A percentile compares a stretch with the other conserved stretches of the same genome.
These are phyloP conservation scores for Sphagnurus paluster DNA, from an alignment of 1,284 basidiomycete genomes.

Conservation along the genomic window DNA sequence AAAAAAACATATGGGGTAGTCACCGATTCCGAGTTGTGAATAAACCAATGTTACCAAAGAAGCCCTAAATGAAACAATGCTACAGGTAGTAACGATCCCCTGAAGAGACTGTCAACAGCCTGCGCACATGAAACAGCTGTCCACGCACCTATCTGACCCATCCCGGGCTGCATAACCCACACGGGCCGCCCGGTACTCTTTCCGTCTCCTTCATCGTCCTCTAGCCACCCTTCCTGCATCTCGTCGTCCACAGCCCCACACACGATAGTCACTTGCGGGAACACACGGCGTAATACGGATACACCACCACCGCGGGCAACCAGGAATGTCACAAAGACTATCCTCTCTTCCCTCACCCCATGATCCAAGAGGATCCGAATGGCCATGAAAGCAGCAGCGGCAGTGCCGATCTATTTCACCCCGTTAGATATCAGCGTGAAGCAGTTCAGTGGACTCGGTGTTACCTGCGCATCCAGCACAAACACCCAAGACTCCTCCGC, in stretches of 20 bases:
- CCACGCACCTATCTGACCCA: slow-evolving; percentile 73
- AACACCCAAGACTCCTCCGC: slow-evolving; percentile 82
- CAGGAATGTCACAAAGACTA: slow-evolving; percentile 89
- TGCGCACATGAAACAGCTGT: slow-evolving; percentile 5
- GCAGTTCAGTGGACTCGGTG: slow-evolving; percentile 2
- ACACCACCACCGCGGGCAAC: slow-evolving; percentile 81
- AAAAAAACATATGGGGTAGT: background rate
- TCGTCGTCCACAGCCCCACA: slow-evolving; percentile 80
- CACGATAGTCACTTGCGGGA: slow-evolving; percentile 81
- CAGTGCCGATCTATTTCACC: slow-evolving; percentile 80
- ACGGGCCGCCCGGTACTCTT: slow-evolving; percentile 57
- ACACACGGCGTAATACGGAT: slow-evolving; percentile 76
- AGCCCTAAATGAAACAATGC: slow-evolving; percentile 3
- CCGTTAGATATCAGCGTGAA: slow-evolving; percentile 1
- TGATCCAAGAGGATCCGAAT: slow-evolving; percentile 95
- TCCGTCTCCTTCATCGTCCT: slow-evolving; percentile 44
- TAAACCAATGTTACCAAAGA: background rate
- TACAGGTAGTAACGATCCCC: slow-evolving; percentile 48
- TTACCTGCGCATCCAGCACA: slow-evolving; percentile 87
- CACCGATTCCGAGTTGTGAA: background rate
- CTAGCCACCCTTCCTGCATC: slow-evolving; percentile 71
- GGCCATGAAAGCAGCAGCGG: slow-evolving; percentile 94
- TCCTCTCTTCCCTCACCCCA: slow-evolving; percentile 83
- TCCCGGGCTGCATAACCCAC: slow-evolving; percentile 79
- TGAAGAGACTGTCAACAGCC: slow-evolving; percentile 16